Evolutionary conservation across 2,329 filamentous ascomycete species (phyloP), one percentile per base, ranked within the genome.

Genomic region (Onygenales sp.): DNA sequence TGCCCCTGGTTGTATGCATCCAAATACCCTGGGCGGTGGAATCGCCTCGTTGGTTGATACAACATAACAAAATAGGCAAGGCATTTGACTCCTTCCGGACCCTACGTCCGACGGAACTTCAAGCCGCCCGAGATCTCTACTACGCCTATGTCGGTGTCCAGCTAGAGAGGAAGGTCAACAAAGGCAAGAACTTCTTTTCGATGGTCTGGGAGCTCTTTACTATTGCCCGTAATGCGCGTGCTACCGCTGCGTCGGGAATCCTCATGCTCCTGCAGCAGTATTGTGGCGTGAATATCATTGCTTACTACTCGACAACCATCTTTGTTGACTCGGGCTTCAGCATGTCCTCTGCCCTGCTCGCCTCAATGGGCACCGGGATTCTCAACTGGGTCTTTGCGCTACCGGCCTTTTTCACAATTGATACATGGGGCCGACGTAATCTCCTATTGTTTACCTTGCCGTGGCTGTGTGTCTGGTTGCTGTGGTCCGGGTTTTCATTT

Each of bases 201-300:
- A 11, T 11, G 38, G 38, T 14, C 11, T 41, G 11, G 38, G 81
- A 85, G 60, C 65, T 86, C 31, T 72, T 84, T 48, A 80, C 75
- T 0, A 72, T 85, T 17, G 79, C 80, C 10, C 78, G 83, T 46
- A 85, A 84, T 63, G 76, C 82, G 14, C 78, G 82, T 52, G 82
- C 80, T 2, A 75, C 81, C 69, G 59, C 82, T 13, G 82, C 80
- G 1, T 81, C 78, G 0, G 74, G 82, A 61, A 76, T 84, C 43
- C 79, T 84, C 55, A 85, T 85, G 82, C 84, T 84, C 57, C 78
- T 83, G 76, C 82, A 86, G 60, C 82, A 72, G 69, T 72, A 75
- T 59, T 78, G 76, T 55, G 69, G 69, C 1, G 71, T 73, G 43
- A 81, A 81, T 46, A 73, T 79, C 4, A 78, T 82, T 31, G 78